Evolutionary conservation across 768 basidiomycete species (phyloP), one percentile per base, ranked within the genome.

Genomic region (Punctularia strigosozonata): DNA sequence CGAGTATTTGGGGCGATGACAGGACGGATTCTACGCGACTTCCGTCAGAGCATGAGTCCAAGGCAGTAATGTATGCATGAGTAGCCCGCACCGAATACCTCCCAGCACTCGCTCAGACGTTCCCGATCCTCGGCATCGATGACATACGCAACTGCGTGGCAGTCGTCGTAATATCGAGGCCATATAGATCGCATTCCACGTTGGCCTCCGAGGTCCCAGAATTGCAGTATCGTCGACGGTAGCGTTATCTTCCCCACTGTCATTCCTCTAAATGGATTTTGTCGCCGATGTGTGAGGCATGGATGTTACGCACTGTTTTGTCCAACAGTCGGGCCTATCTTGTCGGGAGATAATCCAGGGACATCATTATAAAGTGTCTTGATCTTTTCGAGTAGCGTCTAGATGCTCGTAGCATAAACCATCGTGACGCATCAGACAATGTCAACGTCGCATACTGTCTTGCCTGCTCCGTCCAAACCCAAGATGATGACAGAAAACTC

Each of bases 181-280:
- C 94, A 98, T 47, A 99, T 94, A 25, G 78, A 81, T 21, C 94
- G 73, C 28, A 99, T 94, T 18, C 92, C 90, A 1, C 82, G 68
- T 54, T 98, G 94, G 1, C 94, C 94, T 8, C 95, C 94, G 7
- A 99, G 69, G 54, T 99, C 95, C 78, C 90, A 95, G 68, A 98
- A 97, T 53, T 89, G 87, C 20, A 98, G 74, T 21, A 94, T 83
- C 0, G 90, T 91, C 0, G 91, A 94, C 0, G 95, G 89, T 4
- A 99, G 70, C 0, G 78, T 80, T 43, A 98, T 91, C 55, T 87
- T 88, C 26, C 94, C 95, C 58, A 85, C 94, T 95, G 50, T 13
- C 15, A 15, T 28, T 15, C 10, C 26, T 28, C 26, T 8, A 8
- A n/a, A n/a, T n/a, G n/a, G n/a, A n/a, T n/a, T n/a, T n/a, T n/a